Conservation (phyloP, 305 asterid species). For the Fraxinus velutina region DNA sequence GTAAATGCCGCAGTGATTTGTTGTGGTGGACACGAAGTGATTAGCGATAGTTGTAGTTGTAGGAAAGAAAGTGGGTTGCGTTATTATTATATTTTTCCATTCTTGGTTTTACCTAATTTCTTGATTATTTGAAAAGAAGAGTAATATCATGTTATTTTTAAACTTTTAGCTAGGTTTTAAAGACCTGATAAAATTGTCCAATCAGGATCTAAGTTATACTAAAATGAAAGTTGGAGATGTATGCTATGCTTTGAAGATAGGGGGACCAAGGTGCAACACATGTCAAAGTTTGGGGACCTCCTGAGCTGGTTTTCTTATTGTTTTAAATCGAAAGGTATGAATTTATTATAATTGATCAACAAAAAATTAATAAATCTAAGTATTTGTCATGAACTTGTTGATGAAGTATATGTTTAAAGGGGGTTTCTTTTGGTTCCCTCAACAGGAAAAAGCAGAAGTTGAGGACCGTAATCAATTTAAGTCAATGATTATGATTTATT, state of each 20-base stretch:
- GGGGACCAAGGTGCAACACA: not conserved
- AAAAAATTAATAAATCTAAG: no score
- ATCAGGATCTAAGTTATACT: not conserved
- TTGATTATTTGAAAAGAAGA: no score
- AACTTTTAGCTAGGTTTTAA: no score
- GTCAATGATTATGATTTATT: not conserved
- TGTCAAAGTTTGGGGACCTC: not conserved
- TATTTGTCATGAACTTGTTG: not conserved
- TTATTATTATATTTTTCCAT: no score
- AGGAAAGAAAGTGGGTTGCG: not conserved
- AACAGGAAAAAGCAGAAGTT: not conserved
- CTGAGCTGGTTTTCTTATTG: not conserved
- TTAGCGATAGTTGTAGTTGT: not conserved
- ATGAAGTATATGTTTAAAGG: not conserved
- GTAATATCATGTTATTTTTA: no score
- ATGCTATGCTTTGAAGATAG: not conserved
- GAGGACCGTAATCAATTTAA: not conserved
- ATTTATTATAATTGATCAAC: not conserved
- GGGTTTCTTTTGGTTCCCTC: not conserved
- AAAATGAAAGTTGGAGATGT: not conserved
- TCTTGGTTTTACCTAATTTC: no score
- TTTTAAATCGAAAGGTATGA: no score
- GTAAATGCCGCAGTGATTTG: not conserved
- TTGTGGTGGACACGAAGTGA: not conserved
- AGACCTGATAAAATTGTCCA: not conserved